Evolutionary conservation across 768 basidiomycete genomes (phyloP).

Genomic region (Pholiota molesta): DNA sequence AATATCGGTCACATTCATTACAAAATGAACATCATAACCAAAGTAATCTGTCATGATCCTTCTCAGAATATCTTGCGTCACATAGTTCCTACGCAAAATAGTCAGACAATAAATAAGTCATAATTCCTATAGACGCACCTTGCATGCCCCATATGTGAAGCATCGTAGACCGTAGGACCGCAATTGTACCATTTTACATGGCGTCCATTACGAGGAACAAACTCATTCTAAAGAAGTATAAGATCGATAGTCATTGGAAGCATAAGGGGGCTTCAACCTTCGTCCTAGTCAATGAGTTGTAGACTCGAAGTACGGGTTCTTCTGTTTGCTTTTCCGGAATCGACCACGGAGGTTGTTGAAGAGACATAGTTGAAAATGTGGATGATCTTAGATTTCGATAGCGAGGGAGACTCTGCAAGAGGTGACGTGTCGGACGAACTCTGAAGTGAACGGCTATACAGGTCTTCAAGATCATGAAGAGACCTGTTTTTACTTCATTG

Average conservation of each 20-base stretch:
- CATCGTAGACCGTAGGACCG: constrained; percentile 98
- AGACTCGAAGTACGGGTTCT: constrained; percentile 79
- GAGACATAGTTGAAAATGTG: constrained; percentile 45
- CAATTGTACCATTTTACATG: constrained; percentile 99
- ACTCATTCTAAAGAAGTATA: constrained; percentile 61
- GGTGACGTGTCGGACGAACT: constrained; percentile 21
- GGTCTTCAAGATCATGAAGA: constrained; percentile 28
- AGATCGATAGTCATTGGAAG: constrained; percentile 15
- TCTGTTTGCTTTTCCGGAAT: constrained; percentile 41
- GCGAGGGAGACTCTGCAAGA: constrained; percentile 9
- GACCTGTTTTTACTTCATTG: constrained; percentile 14
- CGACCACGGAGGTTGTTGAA: constrained; percentile 65
- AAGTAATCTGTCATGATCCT: constrained; percentile 95
- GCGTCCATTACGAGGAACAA: constrained; percentile 67
- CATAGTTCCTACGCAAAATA: constrained; percentile 76
- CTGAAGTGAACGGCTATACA: constrained; percentile 20
- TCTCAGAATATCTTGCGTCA: constrained; percentile 90
- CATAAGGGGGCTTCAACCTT: constrained; percentile 59
- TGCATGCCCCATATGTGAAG: constrained; percentile 98
- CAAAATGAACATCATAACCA: constrained; percentile 96
- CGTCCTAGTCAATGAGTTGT: constrained; percentile 89
- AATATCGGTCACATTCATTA: constrained; percentile 99
- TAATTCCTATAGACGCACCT: constrained; percentile 51
- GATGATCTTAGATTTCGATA: constrained; percentile 8
- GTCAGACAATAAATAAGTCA: constrained; percentile 13